Evolutionary conservation across 2,329 filamentous ascomycete species (phyloP).

Genomic region (Raffaelea ambrosiae): DNA sequence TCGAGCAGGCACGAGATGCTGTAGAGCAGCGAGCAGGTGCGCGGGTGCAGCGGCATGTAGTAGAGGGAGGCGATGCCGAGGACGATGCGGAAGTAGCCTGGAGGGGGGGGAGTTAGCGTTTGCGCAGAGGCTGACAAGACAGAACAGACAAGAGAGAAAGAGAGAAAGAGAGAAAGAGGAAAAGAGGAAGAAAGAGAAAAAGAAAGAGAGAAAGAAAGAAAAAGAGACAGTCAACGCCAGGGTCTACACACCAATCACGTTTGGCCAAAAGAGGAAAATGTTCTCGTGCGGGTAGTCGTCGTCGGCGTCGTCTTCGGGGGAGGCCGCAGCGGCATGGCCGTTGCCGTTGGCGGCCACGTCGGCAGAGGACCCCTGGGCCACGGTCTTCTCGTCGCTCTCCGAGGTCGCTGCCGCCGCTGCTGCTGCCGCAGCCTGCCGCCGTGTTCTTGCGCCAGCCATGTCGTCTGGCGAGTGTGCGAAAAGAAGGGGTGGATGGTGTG

Average conservation of each 20-base stretch:
- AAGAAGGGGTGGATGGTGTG: not conserved
- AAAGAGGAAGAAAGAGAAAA: not conserved
- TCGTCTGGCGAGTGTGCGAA: too few relatives aligned
- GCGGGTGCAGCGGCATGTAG: constrained; percentile 98
- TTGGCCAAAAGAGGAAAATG: constrained; percentile 74
- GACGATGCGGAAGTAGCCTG: constrained; percentile 70
- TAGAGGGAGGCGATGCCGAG: constrained; percentile 87
- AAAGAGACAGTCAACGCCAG: not conserved
- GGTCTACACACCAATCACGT: constrained; percentile 59
- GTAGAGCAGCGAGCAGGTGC: constrained; percentile 87
- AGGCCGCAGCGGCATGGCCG: constrained; percentile 17
- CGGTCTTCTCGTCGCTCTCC: constrained; percentile 1
- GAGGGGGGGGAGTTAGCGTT: not conserved
- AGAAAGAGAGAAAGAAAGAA: not conserved
- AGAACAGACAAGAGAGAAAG: not conserved
- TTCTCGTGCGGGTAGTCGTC: constrained; percentile 50
- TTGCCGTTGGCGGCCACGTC: constrained; percentile 38
- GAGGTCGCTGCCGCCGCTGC: constrained; percentile 19
- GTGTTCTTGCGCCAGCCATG: constrained; percentile 20
- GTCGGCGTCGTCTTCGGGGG: constrained; percentile 25
- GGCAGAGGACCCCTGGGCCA: not conserved
- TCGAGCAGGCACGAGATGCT: constrained; percentile 91
- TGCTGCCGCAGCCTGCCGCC: constrained; percentile 18
- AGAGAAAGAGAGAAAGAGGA: not conserved
- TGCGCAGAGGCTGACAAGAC: not conserved